Evolutionary conservation across 1,284 basidiomycete genomes (phyloP).

Genomic region (Xerocomus nothofagi): DNA sequence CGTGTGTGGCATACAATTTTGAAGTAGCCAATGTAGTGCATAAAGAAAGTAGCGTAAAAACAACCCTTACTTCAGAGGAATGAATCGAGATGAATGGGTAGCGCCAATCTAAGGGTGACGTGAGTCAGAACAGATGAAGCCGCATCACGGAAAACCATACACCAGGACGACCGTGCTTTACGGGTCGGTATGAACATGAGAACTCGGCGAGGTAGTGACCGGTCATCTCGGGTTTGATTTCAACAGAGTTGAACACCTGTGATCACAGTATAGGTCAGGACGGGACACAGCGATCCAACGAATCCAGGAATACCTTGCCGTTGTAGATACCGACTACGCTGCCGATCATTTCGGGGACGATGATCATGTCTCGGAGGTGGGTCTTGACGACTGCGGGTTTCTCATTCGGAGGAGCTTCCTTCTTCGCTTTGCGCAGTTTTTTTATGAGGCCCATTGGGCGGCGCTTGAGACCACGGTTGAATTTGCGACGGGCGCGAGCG

Average conservation of each 20-base stretch:
- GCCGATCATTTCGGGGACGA: slow-evolving; percentile 99
- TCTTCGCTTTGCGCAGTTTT: slow-evolving; percentile 99
- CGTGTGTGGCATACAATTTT: slow-evolving; percentile 32
- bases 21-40: slow-evolving; percentile 20
- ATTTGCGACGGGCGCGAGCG: slow-evolving; percentile 97
- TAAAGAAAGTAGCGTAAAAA: slow-evolving; percentile 9
- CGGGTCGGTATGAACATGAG: slow-evolving; percentile 95
- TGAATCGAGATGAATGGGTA: slow-evolving; percentile 69
- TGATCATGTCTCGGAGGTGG: slow-evolving; percentile 99
- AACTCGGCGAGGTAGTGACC: slow-evolving; percentile 99
- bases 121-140: slow-evolving; percentile 8
- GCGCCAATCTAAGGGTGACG: slow-evolving; percentile 75
- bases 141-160: slow-evolving; percentile 41
- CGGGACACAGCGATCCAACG: not conserved
- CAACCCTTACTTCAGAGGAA: slow-evolving; percentile 54
- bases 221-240: slow-evolving; percentile 99
- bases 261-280: slow-evolving; percentile 6
- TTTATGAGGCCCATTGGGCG: slow-evolving; percentile 99
- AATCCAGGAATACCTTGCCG: slow-evolving; percentile 69
- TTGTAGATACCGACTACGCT: slow-evolving; percentile 97
- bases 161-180: slow-evolving; percentile 99
- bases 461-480: slow-evolving; percentile 98
- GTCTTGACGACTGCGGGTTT: slow-evolving; percentile 99
- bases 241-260: slow-evolving; percentile 94
- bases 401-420: slow-evolving; percentile 97